Evolutionary conservation across 148 eudicot genomes (phyloP).

Genomic region (Fagopyrum tataricum): DNA sequence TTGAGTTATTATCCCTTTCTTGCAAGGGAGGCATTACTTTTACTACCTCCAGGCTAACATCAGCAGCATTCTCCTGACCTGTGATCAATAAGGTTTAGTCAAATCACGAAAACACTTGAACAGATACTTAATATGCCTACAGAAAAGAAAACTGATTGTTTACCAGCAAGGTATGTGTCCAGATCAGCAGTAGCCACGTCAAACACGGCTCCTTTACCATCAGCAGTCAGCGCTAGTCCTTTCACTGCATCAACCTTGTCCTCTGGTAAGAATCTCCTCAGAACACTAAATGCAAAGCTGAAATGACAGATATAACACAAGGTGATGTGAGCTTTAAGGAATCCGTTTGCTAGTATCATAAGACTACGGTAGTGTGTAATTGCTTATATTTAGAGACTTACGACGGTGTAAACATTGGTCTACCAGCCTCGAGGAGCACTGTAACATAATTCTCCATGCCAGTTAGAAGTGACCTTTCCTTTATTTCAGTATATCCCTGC

Average conservation of each 20-base stretch:
- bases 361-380: neutral
- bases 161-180: constrained; percentile 66
- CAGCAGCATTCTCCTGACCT: constrained; percentile 8
- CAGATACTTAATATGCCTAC: neutral
- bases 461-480: constrained; percentile 66
- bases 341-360: neutral
- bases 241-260: constrained; percentile 63
- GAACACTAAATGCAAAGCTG: constrained; percentile 51
- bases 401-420: constrained; percentile 68
- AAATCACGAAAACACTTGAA: too few species aligned
- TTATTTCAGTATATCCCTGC: constrained; percentile 91
- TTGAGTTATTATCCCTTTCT: constrained; percentile 10
- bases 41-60: constrained; percentile 2
- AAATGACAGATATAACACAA: neutral
- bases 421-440: constrained; percentile 61
- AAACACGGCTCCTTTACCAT: constrained; percentile 76
- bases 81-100: neutral
- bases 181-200: constrained; percentile 66
- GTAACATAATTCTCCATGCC: constrained; percentile 78
- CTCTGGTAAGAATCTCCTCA: constrained; percentile 78
- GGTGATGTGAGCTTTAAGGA: too few species aligned
- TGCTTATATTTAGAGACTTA: constrained; percentile 34
- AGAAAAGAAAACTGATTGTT: neutral
- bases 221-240: constrained; percentile 74
- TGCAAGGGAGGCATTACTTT: constrained; percentile 1